phyloP scores from a whole-genome alignment of 345 rosid genomes.

The Limnanthes douglasii region DNA sequence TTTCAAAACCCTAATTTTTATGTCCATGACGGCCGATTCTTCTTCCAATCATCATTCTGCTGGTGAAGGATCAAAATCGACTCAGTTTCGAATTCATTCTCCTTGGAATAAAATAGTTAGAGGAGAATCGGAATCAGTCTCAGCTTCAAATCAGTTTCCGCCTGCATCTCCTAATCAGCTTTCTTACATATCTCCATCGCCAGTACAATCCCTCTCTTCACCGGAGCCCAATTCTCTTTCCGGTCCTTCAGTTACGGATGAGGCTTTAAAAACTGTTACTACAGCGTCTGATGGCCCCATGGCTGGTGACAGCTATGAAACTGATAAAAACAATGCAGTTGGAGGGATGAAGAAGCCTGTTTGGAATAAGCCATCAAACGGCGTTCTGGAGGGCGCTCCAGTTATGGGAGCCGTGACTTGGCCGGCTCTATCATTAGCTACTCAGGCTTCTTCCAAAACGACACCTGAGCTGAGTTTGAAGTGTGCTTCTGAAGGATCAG shows the following conservation, averaged over 20 bases:
- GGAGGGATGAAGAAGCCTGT: conserved; percentile 30
- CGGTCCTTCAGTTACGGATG: conserved; percentile 12
- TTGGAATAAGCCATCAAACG: conserved; percentile 40
- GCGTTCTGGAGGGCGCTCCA: conserved; percentile 20
- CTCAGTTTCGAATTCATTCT: conserved; percentile 18
- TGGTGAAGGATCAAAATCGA: conserved; percentile 14
- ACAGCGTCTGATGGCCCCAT: conserved; percentile 9
- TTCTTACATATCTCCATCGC: conserved; percentile 11
- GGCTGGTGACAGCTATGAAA: conserved; percentile 14
- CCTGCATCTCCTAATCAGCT: too few relatives aligned
- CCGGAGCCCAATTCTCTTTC: conserved; percentile 11
- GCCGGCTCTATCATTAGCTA: conserved; percentile 50
- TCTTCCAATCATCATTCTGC: conserved; percentile 20
- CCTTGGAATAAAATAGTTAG: conserved; percentile 30
- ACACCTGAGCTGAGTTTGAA: conserved; percentile 15
- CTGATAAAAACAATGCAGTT: conserved; percentile 15
- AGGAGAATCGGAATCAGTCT: conserved; percentile 18
- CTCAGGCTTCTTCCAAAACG: conserved; percentile 29
- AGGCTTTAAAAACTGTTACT: conserved; percentile 6
- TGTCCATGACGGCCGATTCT: conserved; percentile 36
- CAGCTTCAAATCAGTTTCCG: conserved; percentile 5
- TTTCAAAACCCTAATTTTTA: conserved; percentile 13
- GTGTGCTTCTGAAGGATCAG: conserved; percentile 24
- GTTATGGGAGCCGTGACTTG: conserved; percentile 47
- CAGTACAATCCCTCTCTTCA: conserved; percentile 11